Base-by-base conservation (phyloP, 192 early-diverging fungal species). In the Funneliformis geosporum region DNA sequence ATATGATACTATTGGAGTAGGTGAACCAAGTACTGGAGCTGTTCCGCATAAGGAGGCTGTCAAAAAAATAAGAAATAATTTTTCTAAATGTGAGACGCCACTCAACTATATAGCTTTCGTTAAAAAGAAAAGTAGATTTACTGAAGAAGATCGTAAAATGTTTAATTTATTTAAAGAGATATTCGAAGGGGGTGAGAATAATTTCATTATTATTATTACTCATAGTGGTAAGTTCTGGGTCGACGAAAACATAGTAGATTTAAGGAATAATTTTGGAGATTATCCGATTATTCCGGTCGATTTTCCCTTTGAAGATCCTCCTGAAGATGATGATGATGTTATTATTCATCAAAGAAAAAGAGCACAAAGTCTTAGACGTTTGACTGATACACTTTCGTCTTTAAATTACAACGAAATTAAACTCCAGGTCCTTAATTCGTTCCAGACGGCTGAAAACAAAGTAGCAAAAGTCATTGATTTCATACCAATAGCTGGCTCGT, bases 51-150 rank as follows among this genome's bases (percentile, higher is more conserved):
- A 44, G n/a, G 39, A 73, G 2, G 27, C 72, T 16, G 23, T 67
- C 14, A 60, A 39, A 72, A 66, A 27, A 16, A 67, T 75, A 33
- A 73, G 28, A 55, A 14, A 73, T 55, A 50, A 73, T 50, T 73
- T 73, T 38, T 73, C 71, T 5, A 67, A 6, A 39, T 27, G 25
- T 11, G 23, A 67, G 27, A 23, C 14, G 11, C 65, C 65, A 67
- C 62, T 78, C 4, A 75, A 81, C 21, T 78, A 72, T 55, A 79
- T 72, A 69, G 72, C 42, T 21, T 82, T 75, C 60, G 81, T 82
- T 62, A 60, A 79, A 71, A 60, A 78, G 25, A 44, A 73, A 21
- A 71, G 60, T 3, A 59, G 76, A 12, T 39, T 79, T 28, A 67
- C 77, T 21, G 33, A 60, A 42, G 77, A 82, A 8, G 62, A 75